A percentile compares a stretch with the other conserved stretches of the same genome.
phyloP scores from a whole-genome alignment of 2,329 filamentous ascomycete genomes.

The Penicillium sp. region DNA sequence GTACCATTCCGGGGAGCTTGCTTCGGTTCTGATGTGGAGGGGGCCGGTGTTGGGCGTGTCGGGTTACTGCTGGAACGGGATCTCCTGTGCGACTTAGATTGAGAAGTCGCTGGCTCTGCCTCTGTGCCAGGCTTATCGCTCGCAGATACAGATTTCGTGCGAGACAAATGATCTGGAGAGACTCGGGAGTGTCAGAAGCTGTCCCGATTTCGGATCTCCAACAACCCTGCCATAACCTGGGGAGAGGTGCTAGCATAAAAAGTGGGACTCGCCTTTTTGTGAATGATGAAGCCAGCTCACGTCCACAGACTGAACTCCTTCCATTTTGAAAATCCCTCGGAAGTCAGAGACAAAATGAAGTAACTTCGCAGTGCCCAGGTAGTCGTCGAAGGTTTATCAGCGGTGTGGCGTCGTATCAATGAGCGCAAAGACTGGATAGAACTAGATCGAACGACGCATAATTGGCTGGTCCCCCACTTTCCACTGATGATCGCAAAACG shows the following conservation, averaged over 20 bases:
- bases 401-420: conserved; percentile 17
- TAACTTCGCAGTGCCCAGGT: neutral
- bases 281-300: conserved; percentile 89
- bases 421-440: conserved; percentile 17
- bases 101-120: conserved; percentile 15
- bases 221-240: neutral
- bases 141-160: conserved; percentile 36
- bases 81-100: conserved; percentile 21
- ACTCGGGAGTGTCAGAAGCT: conserved; percentile 6
- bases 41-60: conserved; percentile 13
- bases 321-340: conserved; percentile 56
- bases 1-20: conserved; percentile 14
- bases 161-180: conserved; percentile 32
- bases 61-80: conserved; percentile 22
- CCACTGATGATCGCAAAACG: conserved; percentile 5
- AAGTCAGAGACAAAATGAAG: neutral
- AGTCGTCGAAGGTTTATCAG: conserved; percentile 10
- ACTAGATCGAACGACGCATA: conserved; percentile 23
- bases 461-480: conserved; percentile 23
- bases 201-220: neutral
- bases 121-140: conserved; percentile 28
- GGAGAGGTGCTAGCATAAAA: neutral
- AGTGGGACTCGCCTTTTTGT: conserved; percentile 65
- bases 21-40: conserved; percentile 11
- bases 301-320: conserved; percentile 77